Percentiles rank a stretch among this genome's conserved stretches.
Conservation (phyloP, 805 yeast genomes). For the Pichia gijzeniarum region DNA sequence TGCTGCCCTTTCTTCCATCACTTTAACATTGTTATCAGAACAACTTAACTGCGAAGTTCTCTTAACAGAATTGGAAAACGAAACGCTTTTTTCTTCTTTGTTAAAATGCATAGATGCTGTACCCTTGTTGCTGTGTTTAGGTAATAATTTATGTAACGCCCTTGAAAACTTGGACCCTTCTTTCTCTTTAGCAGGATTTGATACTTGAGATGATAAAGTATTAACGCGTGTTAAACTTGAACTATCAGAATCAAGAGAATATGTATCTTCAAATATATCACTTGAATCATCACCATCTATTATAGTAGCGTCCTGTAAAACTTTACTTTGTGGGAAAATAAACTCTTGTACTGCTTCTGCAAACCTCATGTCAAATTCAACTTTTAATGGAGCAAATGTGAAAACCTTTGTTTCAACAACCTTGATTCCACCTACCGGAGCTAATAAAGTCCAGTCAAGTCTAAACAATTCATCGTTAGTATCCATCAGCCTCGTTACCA, state of each 20-base stretch:
- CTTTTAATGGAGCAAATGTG: constrained; percentile 44
- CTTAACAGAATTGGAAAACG: background rate
- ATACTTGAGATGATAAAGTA: constrained; percentile 1
- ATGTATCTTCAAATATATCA: constrained; percentile 1
- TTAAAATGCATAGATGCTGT: constrained; percentile 10
- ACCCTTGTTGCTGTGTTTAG: constrained; percentile 21
- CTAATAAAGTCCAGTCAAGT: constrained; percentile 48
- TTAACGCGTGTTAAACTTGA: background rate
- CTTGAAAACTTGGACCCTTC: constrained; percentile 6
- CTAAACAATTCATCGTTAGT: constrained; percentile 30
- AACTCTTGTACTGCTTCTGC: constrained; percentile 41
- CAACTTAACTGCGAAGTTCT: background rate
- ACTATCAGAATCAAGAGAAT: background rate
- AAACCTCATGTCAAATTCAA: constrained; percentile 52
- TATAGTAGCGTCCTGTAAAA: constrained; percentile 3
- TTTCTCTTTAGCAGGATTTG: background rate
- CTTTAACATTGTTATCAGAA: constrained; percentile 23
- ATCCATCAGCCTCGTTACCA: constrained; percentile 39
- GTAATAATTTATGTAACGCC: constrained; percentile 7
- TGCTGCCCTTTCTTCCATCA: constrained; percentile 38
- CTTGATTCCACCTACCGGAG: constrained; percentile 60
- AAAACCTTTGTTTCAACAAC: constrained; percentile 47
- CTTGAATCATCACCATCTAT: constrained; percentile 9
- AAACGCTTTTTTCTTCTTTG: background rate
- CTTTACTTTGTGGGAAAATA: constrained; percentile 21